Evolutionary conservation across 176 grass and related monocot genomes (phyloP).

Genomic region (Rhynchospora tenuis): DNA sequence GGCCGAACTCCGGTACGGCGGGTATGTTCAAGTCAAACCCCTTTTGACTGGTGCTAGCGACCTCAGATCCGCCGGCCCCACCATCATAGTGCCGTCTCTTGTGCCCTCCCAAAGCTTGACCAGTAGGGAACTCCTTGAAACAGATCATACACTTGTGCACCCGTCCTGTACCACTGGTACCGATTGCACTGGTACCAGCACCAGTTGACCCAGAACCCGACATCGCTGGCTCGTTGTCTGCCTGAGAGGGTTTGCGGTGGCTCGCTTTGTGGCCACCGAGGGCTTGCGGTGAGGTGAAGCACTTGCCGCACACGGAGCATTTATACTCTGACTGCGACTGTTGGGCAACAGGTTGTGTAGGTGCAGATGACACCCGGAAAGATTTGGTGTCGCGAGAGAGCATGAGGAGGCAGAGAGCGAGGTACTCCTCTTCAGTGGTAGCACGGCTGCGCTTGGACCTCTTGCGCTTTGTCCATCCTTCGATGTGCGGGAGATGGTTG

Average conservation of each 20-base stretch:
- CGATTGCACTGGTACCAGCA: conserved; percentile 19
- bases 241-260: conserved; percentile 52
- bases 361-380: background rate
- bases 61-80: conserved; percentile 13
- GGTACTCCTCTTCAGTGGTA: conserved; percentile 77
- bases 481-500: conserved; percentile 39
- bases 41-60: conserved; percentile 40
- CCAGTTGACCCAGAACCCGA: conserved; percentile 34
- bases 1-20: conserved; percentile 50
- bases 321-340: conserved; percentile 38
- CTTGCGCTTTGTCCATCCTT: conserved; percentile 84
- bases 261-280: conserved; percentile 96
- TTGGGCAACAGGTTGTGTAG: background rate
- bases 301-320: conserved; percentile 89
- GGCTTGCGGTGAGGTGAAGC: conserved; percentile 85
- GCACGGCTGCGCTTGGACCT: conserved; percentile 53
- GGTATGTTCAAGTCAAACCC: conserved; percentile 94
- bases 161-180: conserved; percentile 25
- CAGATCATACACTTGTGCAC: conserved; percentile 89
- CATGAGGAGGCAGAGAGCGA: conserved; percentile 92
- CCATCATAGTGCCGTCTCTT: conserved; percentile 98
- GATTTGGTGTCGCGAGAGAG: conserved; percentile 50
- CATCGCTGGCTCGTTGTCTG: conserved; percentile 42
- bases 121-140: conserved; percentile 72
- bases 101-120: conserved; percentile 93